These are phyloP conservation scores for Ophiosphaerella herpotricha DNA, from an alignment of 2,329 filamentous ascomycete species.

Conservation along the genomic window DNA sequence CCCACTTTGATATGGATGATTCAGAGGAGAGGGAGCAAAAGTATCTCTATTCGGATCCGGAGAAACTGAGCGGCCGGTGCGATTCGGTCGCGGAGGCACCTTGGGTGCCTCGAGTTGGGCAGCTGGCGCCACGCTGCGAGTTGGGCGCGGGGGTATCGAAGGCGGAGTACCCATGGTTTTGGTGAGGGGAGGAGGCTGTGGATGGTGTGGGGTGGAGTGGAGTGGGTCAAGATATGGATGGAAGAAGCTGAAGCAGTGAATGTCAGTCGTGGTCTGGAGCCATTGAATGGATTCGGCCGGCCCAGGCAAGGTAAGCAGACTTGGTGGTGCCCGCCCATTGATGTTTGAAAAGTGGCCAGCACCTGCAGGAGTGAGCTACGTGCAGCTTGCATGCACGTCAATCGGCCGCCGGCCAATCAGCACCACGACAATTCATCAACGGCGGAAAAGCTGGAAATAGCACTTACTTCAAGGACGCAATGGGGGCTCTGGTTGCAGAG, in stretches of 20 bases:
- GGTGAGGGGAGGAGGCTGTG: conserved; percentile 18
- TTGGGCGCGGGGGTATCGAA: conserved; percentile 66
- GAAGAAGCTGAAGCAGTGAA: conserved; percentile 3
- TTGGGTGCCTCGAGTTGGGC: conserved; percentile 64
- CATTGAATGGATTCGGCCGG: conserved; percentile 23
- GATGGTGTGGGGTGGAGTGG: conserved; percentile 11
- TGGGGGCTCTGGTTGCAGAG: conserved; percentile 6
- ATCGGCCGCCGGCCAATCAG: conserved; percentile 19
- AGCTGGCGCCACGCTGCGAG: conserved; percentile 51
- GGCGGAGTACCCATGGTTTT: conserved; percentile 55
- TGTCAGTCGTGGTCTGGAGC: conserved; percentile 27
- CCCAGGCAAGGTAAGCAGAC: conserved; percentile 30
- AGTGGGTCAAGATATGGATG: conserved; percentile 10
- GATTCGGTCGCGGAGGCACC: conserved; percentile 77
- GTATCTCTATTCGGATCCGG: conserved; percentile 68
- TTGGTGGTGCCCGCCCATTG: conserved; percentile 14
- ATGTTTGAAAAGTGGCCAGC: conserved; percentile 19
- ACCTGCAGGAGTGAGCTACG: conserved; percentile 18
- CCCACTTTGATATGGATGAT: conserved; percentile 64
- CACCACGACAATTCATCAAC: conserved; percentile 16
- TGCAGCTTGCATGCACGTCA: conserved; percentile 21
- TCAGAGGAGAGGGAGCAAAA: conserved; percentile 85
- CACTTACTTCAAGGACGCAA: conserved; percentile 21
- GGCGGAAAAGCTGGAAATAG: conserved; percentile 10
- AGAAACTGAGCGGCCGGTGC: conserved; percentile 75